These are phyloP conservation scores for Volvariella surrecta DNA, from an alignment of 1,284 basidiomycete species.

Conservation along the genomic window DNA sequence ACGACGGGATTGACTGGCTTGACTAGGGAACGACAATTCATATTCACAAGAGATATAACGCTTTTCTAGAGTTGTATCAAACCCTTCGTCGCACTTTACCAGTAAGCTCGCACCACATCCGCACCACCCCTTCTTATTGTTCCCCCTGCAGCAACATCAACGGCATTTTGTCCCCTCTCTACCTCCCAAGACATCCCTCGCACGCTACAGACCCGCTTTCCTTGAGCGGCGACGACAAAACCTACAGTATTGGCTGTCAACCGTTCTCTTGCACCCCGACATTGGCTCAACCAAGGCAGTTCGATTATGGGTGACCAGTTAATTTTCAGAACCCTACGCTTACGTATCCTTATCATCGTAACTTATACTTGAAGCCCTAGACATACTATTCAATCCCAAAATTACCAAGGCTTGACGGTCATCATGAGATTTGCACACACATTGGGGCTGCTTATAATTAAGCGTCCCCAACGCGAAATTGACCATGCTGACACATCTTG, in stretches of 20 bases:
- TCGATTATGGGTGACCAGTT: constrained; percentile 57
- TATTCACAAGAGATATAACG: constrained; percentile 62
- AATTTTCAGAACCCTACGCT: constrained; percentile 10
- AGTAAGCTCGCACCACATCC: constrained; percentile 23
- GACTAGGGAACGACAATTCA: constrained; percentile 55
- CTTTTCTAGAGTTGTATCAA: constrained; percentile 51
- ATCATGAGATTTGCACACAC: no score
- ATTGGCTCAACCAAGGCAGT: constrained; percentile 57
- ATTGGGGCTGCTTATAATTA: no score
- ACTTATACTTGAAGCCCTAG: no score
- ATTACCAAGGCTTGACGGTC: no score
- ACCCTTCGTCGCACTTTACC: constrained; percentile 45
- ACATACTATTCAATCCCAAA: no score
- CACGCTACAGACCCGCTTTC: constrained; percentile 61
- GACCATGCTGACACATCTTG: no score
- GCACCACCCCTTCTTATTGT: background rate
- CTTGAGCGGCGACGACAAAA: constrained; percentile 58
- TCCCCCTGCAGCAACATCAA: constrained; percentile 29
- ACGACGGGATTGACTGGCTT: no score
- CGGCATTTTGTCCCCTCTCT: constrained; percentile 47
- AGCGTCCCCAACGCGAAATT: no score
- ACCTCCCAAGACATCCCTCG: constrained; percentile 63
- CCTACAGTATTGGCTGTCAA: constrained; percentile 60
- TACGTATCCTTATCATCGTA: background rate
- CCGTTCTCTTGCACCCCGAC: constrained; percentile 64